Evolutionary conservation across 345 rosid genomes (phyloP).

Genomic region (Salix suchowensis): DNA sequence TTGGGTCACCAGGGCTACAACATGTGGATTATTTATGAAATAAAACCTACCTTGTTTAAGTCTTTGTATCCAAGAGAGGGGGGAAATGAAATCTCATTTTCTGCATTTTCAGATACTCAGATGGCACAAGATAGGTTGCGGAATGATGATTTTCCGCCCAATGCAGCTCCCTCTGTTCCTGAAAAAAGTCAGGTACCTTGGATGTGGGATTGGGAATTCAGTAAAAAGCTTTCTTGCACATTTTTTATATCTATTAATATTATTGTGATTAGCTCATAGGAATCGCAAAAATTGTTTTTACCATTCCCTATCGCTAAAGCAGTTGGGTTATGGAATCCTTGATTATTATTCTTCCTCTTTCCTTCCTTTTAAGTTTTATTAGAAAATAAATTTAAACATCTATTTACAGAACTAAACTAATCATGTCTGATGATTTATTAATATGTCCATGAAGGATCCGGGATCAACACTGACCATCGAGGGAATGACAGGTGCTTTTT

Average conservation of each 20-base stretch:
- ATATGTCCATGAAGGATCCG: constrained; percentile 7
- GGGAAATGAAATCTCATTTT: constrained; percentile 4
- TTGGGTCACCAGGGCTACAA: neutral
- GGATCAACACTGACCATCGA: neutral
- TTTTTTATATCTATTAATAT: neutral
- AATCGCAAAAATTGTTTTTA: neutral
- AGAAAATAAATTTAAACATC: neutral
- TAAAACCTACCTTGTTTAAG: neutral
- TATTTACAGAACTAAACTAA: neutral
- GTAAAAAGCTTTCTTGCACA: neutral
- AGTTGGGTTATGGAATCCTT: neutral
- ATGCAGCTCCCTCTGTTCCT: constrained; percentile 21
- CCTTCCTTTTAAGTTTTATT: neutral
- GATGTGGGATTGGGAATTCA: neutral
- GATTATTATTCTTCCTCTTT: neutral
- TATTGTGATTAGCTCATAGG: neutral
- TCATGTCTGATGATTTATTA: neutral
- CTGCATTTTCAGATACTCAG: constrained; percentile 17
- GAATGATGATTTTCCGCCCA: constrained; percentile 12
- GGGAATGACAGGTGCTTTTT: constrained; percentile 12
- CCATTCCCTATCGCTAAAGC: neutral
- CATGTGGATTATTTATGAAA: neutral
- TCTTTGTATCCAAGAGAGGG: neutral
- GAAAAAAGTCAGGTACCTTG: constrained; percentile 36
- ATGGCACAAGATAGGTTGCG: constrained; percentile 15